A percentile compares a stretch with the other conserved stretches of the same genome.
These are phyloP conservation scores for Fusarium sp. DNA, from an alignment of 2,329 filamentous ascomycete species.

Conservation along the genomic window DNA sequence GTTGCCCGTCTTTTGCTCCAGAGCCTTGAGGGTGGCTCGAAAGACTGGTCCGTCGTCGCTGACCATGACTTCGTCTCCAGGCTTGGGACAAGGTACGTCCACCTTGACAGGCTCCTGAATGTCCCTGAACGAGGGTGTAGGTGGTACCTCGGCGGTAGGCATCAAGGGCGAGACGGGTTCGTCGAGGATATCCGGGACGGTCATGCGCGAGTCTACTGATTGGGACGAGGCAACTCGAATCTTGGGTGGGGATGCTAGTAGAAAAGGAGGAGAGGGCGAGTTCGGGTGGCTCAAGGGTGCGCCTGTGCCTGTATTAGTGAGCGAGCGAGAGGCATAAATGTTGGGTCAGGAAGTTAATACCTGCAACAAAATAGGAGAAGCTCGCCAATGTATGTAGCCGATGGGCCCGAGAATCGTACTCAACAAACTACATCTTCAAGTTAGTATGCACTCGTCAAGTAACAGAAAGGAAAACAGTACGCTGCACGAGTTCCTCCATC, in stretches of 20 bases:
- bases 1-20: slow-evolving; percentile 96
- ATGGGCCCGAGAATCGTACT: slow-evolving; percentile 95
- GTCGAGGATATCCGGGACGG: slow-evolving; percentile 72
- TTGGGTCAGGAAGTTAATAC: slow-evolving; percentile 55
- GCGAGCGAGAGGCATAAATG: slow-evolving; percentile 8
- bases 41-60: slow-evolving; percentile 96
- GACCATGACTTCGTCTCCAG: slow-evolving; percentile 84
- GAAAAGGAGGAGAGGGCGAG: slow-evolving; percentile 78
- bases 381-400: slow-evolving; percentile 87
- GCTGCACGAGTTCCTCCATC: slow-evolving; percentile 96
- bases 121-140: slow-evolving; percentile 41
- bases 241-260: slow-evolving; percentile 78
- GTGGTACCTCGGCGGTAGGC: slow-evolving; percentile 52
- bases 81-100: slow-evolving; percentile 87
- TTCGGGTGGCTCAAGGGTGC: slow-evolving; percentile 67
- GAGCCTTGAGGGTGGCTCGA: slow-evolving; percentile 93
- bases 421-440: slow-evolving; percentile 76
- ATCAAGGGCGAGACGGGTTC: slow-evolving; percentile 68
- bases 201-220: slow-evolving; percentile 85
- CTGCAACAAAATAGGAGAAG: slow-evolving; percentile 96
- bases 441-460: slow-evolving; percentile 39
- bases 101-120: slow-evolving; percentile 75
- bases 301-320: slow-evolving; percentile 55
- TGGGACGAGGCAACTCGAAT: slow-evolving; percentile 88
- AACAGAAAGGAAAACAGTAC: slow-evolving; percentile 58